These are phyloP conservation scores for Brassica incana DNA, from an alignment of 345 rosid species.

Conservation along the genomic window DNA sequence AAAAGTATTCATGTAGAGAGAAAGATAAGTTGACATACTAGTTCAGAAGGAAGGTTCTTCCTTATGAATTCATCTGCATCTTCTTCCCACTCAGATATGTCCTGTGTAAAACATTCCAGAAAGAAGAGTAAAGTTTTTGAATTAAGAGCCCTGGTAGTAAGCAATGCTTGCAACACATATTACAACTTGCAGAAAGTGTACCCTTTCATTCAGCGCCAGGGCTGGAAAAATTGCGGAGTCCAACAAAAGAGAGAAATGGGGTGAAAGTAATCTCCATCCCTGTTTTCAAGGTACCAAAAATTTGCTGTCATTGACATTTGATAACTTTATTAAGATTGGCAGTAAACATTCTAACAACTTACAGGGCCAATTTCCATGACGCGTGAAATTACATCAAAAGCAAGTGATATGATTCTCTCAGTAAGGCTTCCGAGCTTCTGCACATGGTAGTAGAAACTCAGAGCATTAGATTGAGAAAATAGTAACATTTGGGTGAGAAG, in stretches of 20 bases:
- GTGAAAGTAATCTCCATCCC: constrained; percentile 95
- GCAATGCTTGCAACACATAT: constrained; percentile 19
- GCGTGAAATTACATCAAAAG: constrained; percentile 74
- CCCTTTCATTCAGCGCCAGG: constrained; percentile 74
- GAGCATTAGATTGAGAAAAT: constrained; percentile 14
- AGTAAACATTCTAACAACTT: constrained; percentile 41
- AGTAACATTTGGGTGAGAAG: constrained; percentile 16
- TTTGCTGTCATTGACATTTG: constrained; percentile 13
- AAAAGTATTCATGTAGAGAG: constrained; percentile 6
- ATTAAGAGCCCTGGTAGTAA: constrained; percentile 16
- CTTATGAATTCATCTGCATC: constrained; percentile 84
- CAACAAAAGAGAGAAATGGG: constrained; percentile 71
- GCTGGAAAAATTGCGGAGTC: constrained; percentile 81
- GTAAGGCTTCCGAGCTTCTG: constrained; percentile 67
- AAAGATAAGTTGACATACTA: constrained; percentile 49
- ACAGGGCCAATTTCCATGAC: constrained; percentile 88
- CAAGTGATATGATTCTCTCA: constrained; percentile 76
- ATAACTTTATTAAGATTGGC: constrained; percentile 10
- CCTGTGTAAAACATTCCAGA: constrained; percentile 46
- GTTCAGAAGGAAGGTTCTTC: constrained; percentile 82
- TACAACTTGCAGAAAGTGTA: constrained; percentile 29
- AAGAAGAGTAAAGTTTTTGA: constrained; percentile 14
- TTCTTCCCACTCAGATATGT: constrained; percentile 83
- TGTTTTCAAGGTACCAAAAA: constrained; percentile 39
- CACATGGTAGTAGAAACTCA: constrained; percentile 32